Percentiles rank a stretch among this genome's conserved stretches.
Conservation (phyloP, 2,329 filamentous ascomycete genomes). For the Trichophyton mentagrophytes region DNA sequence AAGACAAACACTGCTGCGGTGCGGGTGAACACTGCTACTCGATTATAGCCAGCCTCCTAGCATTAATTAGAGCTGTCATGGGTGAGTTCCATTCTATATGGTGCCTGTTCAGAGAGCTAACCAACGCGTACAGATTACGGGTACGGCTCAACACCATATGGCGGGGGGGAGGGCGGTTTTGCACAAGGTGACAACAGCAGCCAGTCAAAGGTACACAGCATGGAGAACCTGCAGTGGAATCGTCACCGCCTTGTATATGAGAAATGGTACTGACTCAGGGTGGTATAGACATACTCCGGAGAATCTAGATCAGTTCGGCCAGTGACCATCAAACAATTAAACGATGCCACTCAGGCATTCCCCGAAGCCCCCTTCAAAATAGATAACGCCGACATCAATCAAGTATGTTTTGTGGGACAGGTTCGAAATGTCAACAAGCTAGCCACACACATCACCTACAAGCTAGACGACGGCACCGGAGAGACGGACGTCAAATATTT, state of each 20-base stretch:
- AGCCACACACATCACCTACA: conserved; percentile 83
- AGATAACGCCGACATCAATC: conserved; percentile 59
- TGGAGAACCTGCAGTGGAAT: neutral
- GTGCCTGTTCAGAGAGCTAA: neutral
- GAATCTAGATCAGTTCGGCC: conserved; percentile 56
- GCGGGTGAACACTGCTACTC: neutral
- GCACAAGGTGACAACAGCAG: conserved; percentile 41
- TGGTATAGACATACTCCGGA: conserved; percentile 50
- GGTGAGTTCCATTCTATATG: conserved; percentile 3
- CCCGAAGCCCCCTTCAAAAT: conserved; percentile 68
- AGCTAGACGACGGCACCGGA: conserved; percentile 88
- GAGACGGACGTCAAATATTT: conserved; percentile 58
- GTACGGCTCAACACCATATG: conserved; percentile 41
- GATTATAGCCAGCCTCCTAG: neutral
- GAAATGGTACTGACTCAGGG: neutral
- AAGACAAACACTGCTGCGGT: neutral
- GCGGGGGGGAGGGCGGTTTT: conserved; percentile 46
- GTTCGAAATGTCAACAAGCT: conserved; percentile 77
- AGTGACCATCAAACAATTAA: conserved; percentile 87
- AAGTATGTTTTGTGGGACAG: conserved; percentile 80
- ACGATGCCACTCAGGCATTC: conserved; percentile 66
- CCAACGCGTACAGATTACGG: conserved; percentile 20
- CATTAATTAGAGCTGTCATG: conserved; percentile 5
- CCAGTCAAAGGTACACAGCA: conserved; percentile 33
- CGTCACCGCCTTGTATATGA: neutral